phyloP scores from a whole-genome alignment of 73 alveolate species.

The Effrenium voratum region DNA sequence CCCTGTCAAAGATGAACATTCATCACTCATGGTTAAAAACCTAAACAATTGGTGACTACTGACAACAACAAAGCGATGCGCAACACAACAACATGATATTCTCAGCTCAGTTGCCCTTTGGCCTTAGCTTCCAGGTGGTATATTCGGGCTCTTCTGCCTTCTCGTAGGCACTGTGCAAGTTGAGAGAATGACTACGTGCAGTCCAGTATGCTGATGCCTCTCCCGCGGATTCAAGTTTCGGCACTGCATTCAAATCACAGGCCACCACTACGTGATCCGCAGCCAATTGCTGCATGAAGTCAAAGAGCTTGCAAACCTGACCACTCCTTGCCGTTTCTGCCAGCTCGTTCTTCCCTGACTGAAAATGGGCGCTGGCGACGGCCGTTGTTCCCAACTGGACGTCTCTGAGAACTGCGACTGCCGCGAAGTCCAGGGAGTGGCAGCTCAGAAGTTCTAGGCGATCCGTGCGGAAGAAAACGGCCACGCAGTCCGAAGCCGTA shows the following conservation, averaged over 20 bases:
- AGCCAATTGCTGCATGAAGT: not conserved
- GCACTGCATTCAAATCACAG: constrained; percentile 47
- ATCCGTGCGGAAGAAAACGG: not conserved
- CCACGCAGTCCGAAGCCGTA: no score
- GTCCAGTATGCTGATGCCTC: constrained; percentile 32
- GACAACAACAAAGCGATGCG: no score
- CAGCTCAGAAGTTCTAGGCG: not conserved
- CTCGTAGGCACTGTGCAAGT: constrained; percentile 38
- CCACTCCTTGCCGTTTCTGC: constrained; percentile 14
- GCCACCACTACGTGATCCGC: constrained; percentile 15
- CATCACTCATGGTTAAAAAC: no score
- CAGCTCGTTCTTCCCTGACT: constrained; percentile 5
- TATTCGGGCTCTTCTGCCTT: constrained; percentile 18
- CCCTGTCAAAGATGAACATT: no score
- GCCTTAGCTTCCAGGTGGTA: constrained; percentile 64
- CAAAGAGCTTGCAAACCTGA: constrained; percentile 1
- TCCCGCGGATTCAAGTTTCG: not conserved
- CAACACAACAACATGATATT: no score
- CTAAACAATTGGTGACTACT: no score
- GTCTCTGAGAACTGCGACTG: not conserved
- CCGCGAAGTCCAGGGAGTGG: not conserved
- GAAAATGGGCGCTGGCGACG: constrained; percentile 25
- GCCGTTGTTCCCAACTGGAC: not conserved
- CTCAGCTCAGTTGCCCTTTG: no score
- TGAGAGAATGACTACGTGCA: constrained; percentile 1